These are phyloP conservation scores for Aspergillus phoenicis DNA, from an alignment of 2,329 filamentous ascomycete species.

Conservation along the genomic window DNA sequence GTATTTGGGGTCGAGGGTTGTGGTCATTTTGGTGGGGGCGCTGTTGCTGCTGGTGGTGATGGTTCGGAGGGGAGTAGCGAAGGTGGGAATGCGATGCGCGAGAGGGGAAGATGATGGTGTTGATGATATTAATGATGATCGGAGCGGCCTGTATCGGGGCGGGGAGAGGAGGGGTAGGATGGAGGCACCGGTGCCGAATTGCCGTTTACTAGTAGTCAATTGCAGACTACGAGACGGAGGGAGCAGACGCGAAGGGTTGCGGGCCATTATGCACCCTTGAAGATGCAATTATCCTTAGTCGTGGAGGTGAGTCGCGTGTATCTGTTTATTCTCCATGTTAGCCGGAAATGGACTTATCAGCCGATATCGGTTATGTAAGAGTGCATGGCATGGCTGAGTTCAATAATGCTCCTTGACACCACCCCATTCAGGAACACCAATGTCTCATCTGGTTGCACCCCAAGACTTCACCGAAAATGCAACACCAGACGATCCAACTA, in stretches of 20 bases:
- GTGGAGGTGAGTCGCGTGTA: background rate
- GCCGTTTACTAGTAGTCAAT: background rate
- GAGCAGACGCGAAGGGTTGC: background rate
- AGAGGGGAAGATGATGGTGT: background rate
- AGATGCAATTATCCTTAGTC: background rate
- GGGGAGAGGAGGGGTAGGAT: background rate
- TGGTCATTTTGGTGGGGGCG: slow-evolving; percentile 21
- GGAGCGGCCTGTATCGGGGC: background rate
- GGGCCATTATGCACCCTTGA: background rate
- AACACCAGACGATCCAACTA: background rate
- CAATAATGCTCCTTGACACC: too few relatives aligned
- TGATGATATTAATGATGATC: background rate
- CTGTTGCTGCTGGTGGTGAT: background rate
- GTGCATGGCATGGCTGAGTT: background rate
- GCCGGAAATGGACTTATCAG: background rate
- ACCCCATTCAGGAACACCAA: background rate
- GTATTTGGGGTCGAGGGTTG: slow-evolving; percentile 31
- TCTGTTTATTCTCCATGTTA: background rate
- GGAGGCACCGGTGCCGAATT: background rate
- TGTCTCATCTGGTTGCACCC: background rate
- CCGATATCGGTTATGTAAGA: slow-evolving; percentile 6
- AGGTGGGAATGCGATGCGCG: background rate
- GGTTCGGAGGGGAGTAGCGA: background rate
- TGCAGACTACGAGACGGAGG: background rate
- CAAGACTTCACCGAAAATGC: background rate